phyloP scores from a whole-genome alignment of 495 filamentous ascomycete species.

The Bacidia gigantensis region DNA sequence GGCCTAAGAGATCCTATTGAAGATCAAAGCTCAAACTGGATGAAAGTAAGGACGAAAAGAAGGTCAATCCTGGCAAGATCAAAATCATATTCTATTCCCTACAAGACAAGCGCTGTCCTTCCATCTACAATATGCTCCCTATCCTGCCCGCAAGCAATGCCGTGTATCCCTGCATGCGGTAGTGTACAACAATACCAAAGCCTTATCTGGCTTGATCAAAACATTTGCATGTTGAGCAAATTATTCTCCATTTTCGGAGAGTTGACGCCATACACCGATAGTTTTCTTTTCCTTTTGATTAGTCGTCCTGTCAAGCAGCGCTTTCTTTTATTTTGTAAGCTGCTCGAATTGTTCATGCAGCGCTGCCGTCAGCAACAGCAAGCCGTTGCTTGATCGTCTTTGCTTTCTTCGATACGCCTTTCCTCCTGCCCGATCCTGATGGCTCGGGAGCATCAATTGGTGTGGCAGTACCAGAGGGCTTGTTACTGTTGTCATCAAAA shows the following conservation, averaged over 20 bases:
- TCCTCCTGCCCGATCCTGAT: slow-evolving; percentile 39
- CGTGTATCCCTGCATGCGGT: neutral
- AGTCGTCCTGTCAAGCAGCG: too few relatives aligned
- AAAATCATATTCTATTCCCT: neutral
- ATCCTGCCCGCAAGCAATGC: neutral
- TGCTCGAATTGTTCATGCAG: too few relatives aligned
- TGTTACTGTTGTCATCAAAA: slow-evolving; percentile 71
- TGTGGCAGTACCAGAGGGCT: slow-evolving; percentile 72
- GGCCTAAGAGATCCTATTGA: too few relatives aligned
- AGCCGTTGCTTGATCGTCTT: slow-evolving; percentile 84
- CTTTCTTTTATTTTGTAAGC: too few relatives aligned
- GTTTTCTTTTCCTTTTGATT: too few relatives aligned
- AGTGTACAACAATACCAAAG: neutral
- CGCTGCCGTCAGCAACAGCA: slow-evolving; percentile 70
- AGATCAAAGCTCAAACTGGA: too few relatives aligned
- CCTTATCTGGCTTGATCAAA: too few relatives aligned
- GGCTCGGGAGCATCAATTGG: slow-evolving; percentile 47
- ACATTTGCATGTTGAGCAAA: too few relatives aligned
- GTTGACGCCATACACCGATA: too few relatives aligned
- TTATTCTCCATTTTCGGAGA: too few relatives aligned
- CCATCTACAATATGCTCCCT: neutral
- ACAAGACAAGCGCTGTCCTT: neutral
- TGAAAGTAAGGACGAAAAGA: too few relatives aligned
- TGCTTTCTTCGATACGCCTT: slow-evolving; percentile 62
- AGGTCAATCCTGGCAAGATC: neutral